Base-by-base conservation (phyloP, 2,329 filamentous ascomycete genomes). In the Fusarium clavum region DNA sequence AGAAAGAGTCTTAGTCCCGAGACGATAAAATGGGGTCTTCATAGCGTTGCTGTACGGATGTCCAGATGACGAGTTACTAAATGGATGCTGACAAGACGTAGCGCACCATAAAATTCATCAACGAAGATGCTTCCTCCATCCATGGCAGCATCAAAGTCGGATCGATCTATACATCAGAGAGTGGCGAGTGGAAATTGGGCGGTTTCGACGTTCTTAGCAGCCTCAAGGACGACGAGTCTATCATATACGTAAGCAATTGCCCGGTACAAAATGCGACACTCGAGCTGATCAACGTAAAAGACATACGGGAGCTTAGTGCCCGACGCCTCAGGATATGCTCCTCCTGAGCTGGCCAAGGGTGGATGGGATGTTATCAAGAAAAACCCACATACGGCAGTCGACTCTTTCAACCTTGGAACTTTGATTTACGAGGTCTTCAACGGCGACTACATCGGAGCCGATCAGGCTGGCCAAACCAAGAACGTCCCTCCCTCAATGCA, bases 161-260 rank as follows among this genome's bases (percentile, higher is more conserved):
- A 1, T 97, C 95, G 0, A 86, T 99, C 70, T 99, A 94, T 80
- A 96, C 93, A 6, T 94, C 94, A 65, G 95, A 98, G 78, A 98
- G 96, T 77, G 96, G 96, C 61, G 96, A 99, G 81, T 99, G 96
- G 96, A 98, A 97, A 77, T 83, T 99, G 3, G 94, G 92, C 22
- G 96, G 96, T 1, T 97, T 99, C 73, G 96, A 99, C 72, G 88
- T 97, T 8, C 81, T 98, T 63, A 98, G 94, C 81, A 98, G 92
- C 40, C 91, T 98, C 82, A 98, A 98, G 76, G 96, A 98, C 61
- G 94, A 98, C 67, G 94, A 98, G 74, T 94, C 94, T 12, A 86
- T 97, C 49, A 94, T 99, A 76, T 98, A 97, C 77, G 91, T 93
- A 32, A 61, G 79, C 70, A 11, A 8, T 7, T 32, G 9, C 22